Percentiles rank a stretch among this genome's conserved stretches.
Evolutionary conservation across 148 eudicot species (phyloP).

Genomic region (Suaeda aralocaspica): DNA sequence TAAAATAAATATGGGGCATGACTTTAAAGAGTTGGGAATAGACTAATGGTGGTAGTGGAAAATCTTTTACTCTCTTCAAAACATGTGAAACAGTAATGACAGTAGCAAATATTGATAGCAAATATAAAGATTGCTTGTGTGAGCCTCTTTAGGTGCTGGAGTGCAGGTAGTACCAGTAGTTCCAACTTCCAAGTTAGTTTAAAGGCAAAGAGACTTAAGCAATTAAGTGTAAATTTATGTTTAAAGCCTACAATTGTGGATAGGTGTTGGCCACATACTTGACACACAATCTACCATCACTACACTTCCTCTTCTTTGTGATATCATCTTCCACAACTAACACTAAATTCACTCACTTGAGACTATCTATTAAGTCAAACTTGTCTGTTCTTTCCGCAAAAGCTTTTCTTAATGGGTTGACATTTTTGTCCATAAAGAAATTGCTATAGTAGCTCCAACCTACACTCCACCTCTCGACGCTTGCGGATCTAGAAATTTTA

Average conservation of each 20-base stretch:
- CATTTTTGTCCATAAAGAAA: too few species aligned
- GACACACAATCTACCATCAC: neutral
- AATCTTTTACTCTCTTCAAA: neutral
- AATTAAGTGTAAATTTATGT: too few species aligned
- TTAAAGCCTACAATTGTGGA: slow-evolving; percentile 18
- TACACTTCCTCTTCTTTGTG: neutral
- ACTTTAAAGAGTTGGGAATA: too few species aligned
- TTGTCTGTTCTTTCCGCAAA: neutral
- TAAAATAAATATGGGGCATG: too few species aligned
- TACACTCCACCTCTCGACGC: too few species aligned
- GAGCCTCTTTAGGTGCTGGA: neutral
- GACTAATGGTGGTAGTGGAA: too few species aligned
- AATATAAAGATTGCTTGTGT: too few species aligned
- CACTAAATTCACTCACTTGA: neutral
- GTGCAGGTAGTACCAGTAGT: neutral
- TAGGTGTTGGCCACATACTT: slow-evolving; percentile 4
- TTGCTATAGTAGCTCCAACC: too few species aligned
- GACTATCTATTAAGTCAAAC: neutral
- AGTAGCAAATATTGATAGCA: neutral
- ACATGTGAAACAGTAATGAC: neutral
- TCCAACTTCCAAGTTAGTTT: neutral
- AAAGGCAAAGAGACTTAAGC: neutral
- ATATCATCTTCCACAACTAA: neutral
- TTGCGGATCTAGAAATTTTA: too few species aligned
- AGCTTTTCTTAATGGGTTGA: neutral